Percentiles rank a stretch among this genome's conserved stretches.
These are phyloP conservation scores for Syzygium jambos DNA, from an alignment of 345 rosid genomes.

Conservation along the genomic window DNA sequence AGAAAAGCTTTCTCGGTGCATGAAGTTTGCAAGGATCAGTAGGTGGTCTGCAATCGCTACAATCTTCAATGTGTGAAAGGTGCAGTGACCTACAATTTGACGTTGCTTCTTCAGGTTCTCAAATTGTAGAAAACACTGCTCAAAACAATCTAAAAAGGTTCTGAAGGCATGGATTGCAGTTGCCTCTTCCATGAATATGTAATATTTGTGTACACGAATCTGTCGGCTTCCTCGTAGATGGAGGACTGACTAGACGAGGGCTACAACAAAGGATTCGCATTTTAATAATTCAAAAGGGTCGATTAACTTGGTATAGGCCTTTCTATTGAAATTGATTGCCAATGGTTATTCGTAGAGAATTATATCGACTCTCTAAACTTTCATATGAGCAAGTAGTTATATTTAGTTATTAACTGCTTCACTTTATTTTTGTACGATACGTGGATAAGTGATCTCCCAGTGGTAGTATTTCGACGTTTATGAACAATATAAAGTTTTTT, in stretches of 20 bases:
- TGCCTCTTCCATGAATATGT: too few species aligned
- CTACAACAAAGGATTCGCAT: not conserved
- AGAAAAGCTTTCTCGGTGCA: too few species aligned
- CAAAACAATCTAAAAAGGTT: not conserved
- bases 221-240: not conserved
- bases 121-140: too few species aligned
- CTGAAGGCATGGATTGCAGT: not conserved
- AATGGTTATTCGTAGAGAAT: not conserved
- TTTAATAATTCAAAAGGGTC: not conserved
- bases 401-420: not conserved
- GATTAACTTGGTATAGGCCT: not conserved
- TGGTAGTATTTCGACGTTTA: too few species aligned
- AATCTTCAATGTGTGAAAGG: too few species aligned
- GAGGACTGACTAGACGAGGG: fast-evolving
- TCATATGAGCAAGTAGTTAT: not conserved
- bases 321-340: not conserved
- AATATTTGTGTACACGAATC: not conserved
- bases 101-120: too few species aligned
- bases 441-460: too few species aligned
- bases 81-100: too few species aligned
- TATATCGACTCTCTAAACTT: not conserved
- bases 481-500: too few species aligned
- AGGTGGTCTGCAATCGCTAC: too few species aligned
- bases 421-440: not conserved
- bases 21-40: too few species aligned